Base-by-base conservation (phyloP, 352 stramenopile genomes). In the Albugo laibachii region DNA sequence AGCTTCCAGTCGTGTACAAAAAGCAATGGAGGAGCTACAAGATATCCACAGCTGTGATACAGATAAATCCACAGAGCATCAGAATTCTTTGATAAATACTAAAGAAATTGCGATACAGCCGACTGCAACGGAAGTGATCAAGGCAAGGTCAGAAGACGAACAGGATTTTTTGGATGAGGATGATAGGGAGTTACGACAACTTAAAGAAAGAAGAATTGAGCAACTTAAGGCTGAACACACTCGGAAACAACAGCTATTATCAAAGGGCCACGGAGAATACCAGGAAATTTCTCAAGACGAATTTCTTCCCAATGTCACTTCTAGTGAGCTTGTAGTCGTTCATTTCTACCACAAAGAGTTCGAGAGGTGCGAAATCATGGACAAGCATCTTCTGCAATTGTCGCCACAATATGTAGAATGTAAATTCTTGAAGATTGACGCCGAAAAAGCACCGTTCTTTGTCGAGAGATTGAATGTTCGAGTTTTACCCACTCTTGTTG, bases 331-430 rank as follows among this genome's bases (percentile, higher is more conserved):
- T 44, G 89, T 78, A 31, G 70, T 95, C 2, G 77, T 97, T 34
- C 89, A 97, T 52, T 97, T 97, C 50, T 98, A 95, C 66, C 92
- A 98, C 61, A 74, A 91, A 24, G 93, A 98, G 52, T 98, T 98
- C 68, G 81, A 97, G 63, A 69, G 81, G 19, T 98, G 91, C 68
- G 96, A 97, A 65, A 92, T 98, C 57, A 96, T 98, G 86, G 91
- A 98, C 62, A 94, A 70, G 59, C 77, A 91, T 54, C 40, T 91
- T 19, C 45, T 36, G 13, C 63, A 66, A 19, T 41, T 91, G n/a
- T 68, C 74, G 13, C 62, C 60, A 21, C 56, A 35, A 20, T 72
- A 86, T 52, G 76, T 91, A 55, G 81, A 96, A 58, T 94, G 84
- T 54, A 97, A 97, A 38, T 96, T 98, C 53, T 53, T 97, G 36